Evolutionary conservation across 345 rosid species (phyloP).

Genomic region (Brassica juncea): DNA sequence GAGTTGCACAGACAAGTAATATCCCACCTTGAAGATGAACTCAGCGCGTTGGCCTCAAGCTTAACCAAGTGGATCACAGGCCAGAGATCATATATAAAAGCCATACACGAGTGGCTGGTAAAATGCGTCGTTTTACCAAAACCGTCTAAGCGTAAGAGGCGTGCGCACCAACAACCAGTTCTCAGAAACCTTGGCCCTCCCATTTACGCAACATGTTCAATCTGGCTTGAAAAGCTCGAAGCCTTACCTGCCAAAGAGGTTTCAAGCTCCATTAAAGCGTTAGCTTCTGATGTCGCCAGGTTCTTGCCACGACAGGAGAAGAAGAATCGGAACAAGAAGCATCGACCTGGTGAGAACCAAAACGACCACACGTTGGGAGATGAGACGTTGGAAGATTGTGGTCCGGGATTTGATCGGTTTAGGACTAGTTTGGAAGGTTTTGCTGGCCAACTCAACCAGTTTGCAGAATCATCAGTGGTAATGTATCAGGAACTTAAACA

Average conservation of each 20-base stretch:
- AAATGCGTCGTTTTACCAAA: constrained; percentile 55
- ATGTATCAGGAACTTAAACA: constrained; percentile 53
- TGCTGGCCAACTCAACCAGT: constrained; percentile 55
- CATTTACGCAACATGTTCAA: constrained; percentile 65
- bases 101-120: constrained; percentile 70
- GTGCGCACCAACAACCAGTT: neutral
- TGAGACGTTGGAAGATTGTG: constrained; percentile 56
- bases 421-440: constrained; percentile 56
- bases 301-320: constrained; percentile 79
- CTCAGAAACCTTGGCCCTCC: constrained; percentile 57
- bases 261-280: constrained; percentile 56
- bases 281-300: constrained; percentile 60
- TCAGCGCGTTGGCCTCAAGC: constrained; percentile 55
- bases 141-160: constrained; percentile 48
- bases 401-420: constrained; percentile 59
- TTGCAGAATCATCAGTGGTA: constrained; percentile 55
- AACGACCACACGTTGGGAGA: constrained; percentile 52
- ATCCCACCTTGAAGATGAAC: constrained; percentile 67
- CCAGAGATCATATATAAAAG: constrained; percentile 63
- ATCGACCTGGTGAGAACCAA: constrained; percentile 36
- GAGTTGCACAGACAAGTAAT: constrained; percentile 71
- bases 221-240: constrained; percentile 67
- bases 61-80: constrained; percentile 80
- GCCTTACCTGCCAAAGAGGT: constrained; percentile 60
- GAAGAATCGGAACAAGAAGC: constrained; percentile 63